Conservation (phyloP, 2,329 filamentous ascomycete species). For the Acarospora socialis region DNA sequence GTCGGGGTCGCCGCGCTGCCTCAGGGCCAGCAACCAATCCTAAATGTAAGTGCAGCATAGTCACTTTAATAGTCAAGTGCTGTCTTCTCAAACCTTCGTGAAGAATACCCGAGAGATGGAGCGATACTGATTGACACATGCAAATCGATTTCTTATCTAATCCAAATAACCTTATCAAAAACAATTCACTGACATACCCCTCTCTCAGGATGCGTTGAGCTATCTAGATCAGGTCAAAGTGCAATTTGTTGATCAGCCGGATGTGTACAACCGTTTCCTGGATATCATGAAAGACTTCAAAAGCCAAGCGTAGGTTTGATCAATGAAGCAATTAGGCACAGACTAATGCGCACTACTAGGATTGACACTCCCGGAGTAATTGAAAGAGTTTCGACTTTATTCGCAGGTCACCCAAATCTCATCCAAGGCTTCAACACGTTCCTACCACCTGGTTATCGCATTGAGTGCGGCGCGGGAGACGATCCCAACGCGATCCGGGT, state of each 20-base stretch:
- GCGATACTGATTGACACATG: too few species aligned
- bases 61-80: too few species aligned
- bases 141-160: conserved; percentile 7
- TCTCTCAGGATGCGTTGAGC: conserved; percentile 58
- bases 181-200: conserved; percentile 5
- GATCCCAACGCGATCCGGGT: conserved; percentile 94
- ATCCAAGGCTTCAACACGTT: conserved; percentile 99
- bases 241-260: conserved; percentile 75
- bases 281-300: conserved; percentile 97
- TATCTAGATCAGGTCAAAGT: conserved; percentile 89
- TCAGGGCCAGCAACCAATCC: conserved; percentile 71
- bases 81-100: too few species aligned
- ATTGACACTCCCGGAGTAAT: conserved; percentile 98
- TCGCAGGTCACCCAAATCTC: conserved; percentile 84
- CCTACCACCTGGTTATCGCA: conserved; percentile 84
- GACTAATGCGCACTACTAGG: conserved; percentile 23
- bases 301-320: conserved; percentile 58
- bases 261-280: conserved; percentile 78
- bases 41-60: conserved; percentile 48
- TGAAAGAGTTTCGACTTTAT: conserved; percentile 86
- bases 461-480: conserved; percentile 86
- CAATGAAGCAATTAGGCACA: neutral
- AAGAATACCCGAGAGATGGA: conserved; percentile 12
- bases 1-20: conserved; percentile 45
- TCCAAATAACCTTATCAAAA: conserved; percentile 1